Base-by-base conservation (phyloP, 2,329 filamentous ascomycete genomes). In the Claviceps sorghi region DNA sequence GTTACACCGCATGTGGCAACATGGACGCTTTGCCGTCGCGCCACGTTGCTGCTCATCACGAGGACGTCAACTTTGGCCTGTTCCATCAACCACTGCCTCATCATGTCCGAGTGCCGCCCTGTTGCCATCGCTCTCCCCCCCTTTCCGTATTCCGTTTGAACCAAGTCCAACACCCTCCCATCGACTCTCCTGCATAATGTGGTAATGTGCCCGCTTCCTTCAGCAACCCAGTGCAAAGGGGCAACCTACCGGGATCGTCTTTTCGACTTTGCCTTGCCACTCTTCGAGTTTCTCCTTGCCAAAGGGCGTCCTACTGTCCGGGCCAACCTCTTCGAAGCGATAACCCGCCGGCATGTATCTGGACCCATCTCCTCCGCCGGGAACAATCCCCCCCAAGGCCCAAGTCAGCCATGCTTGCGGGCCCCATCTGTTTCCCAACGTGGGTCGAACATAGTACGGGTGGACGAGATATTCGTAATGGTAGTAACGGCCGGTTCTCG, bases 371-470 rank as follows among this genome's bases (percentile, higher is more conserved):
- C 22, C 30, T 5, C 51, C 51, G 13, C 51, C 51, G 6, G 51
- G 51, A 19, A 52, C 36, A 22, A n/a, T 46, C 4, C 51, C 51
- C 4, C 51, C 51, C 41, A 49, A 17, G 2, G 46, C 46, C 46
- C 51, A 44, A 11, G 36, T 48, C 10, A 52, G n/a, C 51, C 44
- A 52, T 30, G 51, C 51, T n/a, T 43, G 45, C 17, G 26, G 34
- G 3, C 51, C 51, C 51, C 51, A 52, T 52, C 51, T 34, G 19
- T 26, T 52, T 29, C 45, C 32, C 5, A 48, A 36, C 11, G 51
- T 52, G n/a, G 51, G 51, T 40, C 43, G 43, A 3, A 52, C 51
- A 30, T 52, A 52, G 40, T 52, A 52, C 15, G 51, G 51, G 22
- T 52, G 45, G 19, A 52, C 11, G 15, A 52, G 46, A 40, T 52